Base-by-base conservation (phyloP, 2,329 filamentous ascomycete genomes). In the Alternaria gaisen region DNA sequence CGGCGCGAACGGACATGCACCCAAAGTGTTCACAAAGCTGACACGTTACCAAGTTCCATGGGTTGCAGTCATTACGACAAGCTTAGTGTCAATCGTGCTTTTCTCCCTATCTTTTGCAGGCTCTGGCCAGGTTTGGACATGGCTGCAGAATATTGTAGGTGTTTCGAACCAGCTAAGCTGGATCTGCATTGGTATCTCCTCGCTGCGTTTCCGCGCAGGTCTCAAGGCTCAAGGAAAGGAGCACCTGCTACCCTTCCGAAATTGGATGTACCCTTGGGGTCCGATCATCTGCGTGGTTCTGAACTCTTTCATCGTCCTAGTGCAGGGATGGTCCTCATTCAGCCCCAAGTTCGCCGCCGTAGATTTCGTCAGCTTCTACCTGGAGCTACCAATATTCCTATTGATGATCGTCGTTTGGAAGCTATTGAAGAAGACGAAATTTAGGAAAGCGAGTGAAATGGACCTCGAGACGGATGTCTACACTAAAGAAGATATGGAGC, bases 121-220 rank as follows among this genome's bases (percentile, higher is more conserved):
- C 76, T 76, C 67, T 66, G 76, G 61, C 72, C 79, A 47, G 68
- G 76, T 64, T 70, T 81, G 56, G 74, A 84, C 41, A 89, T 92
- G 90, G 87, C 89, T 92, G 71, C 84, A 88, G 68, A 91, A 90
- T 75, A 86, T 92, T 46, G 88, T 87, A 18, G 91, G 83, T 52
- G 81, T 83, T 0, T 83, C 82, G 0, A 84, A 83, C 3, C 80
- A 85, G 65, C 81, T 86, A 42, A 83, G 80, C 34, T 87, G 85
- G 85, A 80, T 84, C 50, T 81, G 80, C 64, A 84, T 83, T 63
- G 83, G 83, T 46, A 82, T 89, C 55, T 83, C 87, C 5, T 87
- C 85, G 68, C 76, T 90, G 24, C 85, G 86, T 3, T 90, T 89
- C 80, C 81, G 83, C 74, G 71, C 71, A 3, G 73, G 70, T 1